Conservation (phyloP, 2,329 filamentous ascomycete species). For the Alternaria novae-zelandiae region DNA sequence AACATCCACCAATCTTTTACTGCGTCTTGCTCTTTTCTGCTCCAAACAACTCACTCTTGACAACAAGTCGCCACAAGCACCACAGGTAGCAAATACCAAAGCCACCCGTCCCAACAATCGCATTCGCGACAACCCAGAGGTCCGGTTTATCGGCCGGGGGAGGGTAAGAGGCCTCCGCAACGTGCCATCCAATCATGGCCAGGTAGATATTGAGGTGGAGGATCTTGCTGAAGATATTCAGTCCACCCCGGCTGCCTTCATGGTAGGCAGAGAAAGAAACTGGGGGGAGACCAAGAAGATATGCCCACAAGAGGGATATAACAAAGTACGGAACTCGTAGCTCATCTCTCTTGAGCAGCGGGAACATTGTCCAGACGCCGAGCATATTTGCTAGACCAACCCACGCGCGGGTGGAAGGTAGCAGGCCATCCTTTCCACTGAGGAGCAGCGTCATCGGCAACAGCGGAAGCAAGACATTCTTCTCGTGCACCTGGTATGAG, state of each 20-base stretch:
- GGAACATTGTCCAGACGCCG: conserved; percentile 92
- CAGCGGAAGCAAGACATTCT: conserved; percentile 90
- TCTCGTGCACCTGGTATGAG: conserved; percentile 98
- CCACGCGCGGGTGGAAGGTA: conserved; percentile 81
- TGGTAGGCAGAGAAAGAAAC: conserved; percentile 74
- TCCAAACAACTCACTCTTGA: conserved; percentile 61
- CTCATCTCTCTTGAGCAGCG: conserved; percentile 83
- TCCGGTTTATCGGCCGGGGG: conserved; percentile 84
- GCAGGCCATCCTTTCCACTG: conserved; percentile 77
- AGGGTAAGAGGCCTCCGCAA: conserved; percentile 69
- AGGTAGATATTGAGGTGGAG: conserved; percentile 79
- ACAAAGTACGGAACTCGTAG: conserved; percentile 84
- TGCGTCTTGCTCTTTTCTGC: conserved; percentile 50
- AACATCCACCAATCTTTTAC: conserved; percentile 25
- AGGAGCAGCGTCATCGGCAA: conserved; percentile 92
- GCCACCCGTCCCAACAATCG: conserved; percentile 81
- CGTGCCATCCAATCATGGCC: conserved; percentile 81
- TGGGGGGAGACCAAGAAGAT: conserved; percentile 85
- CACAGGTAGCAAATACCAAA: conserved; percentile 90
- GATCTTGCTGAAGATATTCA: conserved; percentile 67
- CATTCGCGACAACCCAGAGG: conserved; percentile 92
- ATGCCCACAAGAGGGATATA: conserved; percentile 86
- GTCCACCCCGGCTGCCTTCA: conserved; percentile 48
- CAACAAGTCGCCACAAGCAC: conserved; percentile 76
- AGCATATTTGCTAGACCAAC: conserved; percentile 94